Conservation (phyloP, 2,329 filamentous ascomycete species). For the Geosmithia morbida region DNA sequence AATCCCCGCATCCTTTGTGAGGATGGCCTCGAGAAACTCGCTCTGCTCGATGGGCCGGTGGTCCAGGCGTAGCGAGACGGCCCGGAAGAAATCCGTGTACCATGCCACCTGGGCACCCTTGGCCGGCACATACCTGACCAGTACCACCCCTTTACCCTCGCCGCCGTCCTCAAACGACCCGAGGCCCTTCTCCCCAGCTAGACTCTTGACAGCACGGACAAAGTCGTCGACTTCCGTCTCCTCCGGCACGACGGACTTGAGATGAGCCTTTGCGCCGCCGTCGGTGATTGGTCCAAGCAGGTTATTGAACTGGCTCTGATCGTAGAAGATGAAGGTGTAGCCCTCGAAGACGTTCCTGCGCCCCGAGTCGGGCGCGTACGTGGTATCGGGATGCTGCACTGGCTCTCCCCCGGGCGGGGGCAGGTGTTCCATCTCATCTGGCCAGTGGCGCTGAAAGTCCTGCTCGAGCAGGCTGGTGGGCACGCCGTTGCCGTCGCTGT, state of each 20-base stretch:
- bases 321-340: slow-evolving; percentile 81
- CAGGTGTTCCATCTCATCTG: slow-evolving; percentile 55
- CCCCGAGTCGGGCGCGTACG: slow-evolving; percentile 54
- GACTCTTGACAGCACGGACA: slow-evolving; percentile 58
- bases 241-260: slow-evolving; percentile 44
- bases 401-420: slow-evolving; percentile 67
- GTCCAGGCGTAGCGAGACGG: slow-evolving; percentile 57
- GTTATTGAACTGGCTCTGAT: slow-evolving; percentile 59
- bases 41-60: slow-evolving; percentile 79
- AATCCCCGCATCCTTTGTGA: slow-evolving; percentile 61
- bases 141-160: slow-evolving; percentile 57
- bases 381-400: slow-evolving; percentile 48
- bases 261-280: slow-evolving; percentile 69
- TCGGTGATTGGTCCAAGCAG: slow-evolving; percentile 61
- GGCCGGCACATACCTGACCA: slow-evolving; percentile 56
- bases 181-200: slow-evolving; percentile 60
- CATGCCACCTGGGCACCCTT: slow-evolving; percentile 43
- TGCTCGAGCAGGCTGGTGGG: slow-evolving; percentile 48
- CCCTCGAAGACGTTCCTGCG: slow-evolving; percentile 67
- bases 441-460: slow-evolving; percentile 72
- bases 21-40: slow-evolving; percentile 81
- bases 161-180: slow-evolving; percentile 49
- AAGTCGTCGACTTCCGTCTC: slow-evolving; percentile 62
- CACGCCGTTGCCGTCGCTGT: not conserved
- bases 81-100: slow-evolving; percentile 54